phyloP scores from a whole-genome alignment of 345 rosid genomes.

The Pseudoturritis turrita region DNA sequence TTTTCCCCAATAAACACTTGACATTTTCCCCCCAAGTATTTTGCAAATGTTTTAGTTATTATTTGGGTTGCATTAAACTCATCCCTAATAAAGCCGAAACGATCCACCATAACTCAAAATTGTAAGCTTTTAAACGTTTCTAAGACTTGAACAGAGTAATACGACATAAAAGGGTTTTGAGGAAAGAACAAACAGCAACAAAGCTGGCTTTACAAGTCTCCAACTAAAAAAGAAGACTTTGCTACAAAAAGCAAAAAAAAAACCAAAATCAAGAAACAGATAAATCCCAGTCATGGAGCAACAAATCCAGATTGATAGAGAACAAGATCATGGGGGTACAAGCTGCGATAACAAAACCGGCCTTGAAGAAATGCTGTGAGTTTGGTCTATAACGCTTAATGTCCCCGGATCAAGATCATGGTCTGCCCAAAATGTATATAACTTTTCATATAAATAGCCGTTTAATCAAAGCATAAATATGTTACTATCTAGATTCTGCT shows the following conservation, averaged over 20 bases:
- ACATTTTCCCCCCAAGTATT: not conserved
- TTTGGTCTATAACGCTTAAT: not conserved
- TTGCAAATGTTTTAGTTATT: no score
- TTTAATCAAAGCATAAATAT: not conserved
- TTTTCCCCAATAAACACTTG: not conserved
- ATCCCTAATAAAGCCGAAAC: no score
- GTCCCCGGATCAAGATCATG: not conserved
- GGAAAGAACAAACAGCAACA: not conserved
- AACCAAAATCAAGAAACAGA: not conserved
- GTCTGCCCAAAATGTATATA: not conserved
- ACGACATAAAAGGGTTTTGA: not conserved
- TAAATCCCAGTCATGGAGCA: not conserved
- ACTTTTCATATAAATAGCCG: not conserved
- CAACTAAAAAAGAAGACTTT: not conserved
- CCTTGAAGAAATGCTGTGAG: not conserved
- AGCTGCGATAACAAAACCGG: not conserved
- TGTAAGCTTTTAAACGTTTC: not conserved
- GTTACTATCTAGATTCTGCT: not conserved
- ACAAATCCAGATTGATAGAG: not conserved
- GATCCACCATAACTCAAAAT: no score
- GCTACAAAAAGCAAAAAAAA: not conserved
- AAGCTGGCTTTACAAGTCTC: slow-evolving; percentile 19
- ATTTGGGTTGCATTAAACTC: no score
- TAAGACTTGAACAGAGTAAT: slow-evolving; percentile 4
- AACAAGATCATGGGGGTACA: no score